Evolutionary conservation across 2,329 filamentous ascomycete genomes (phyloP), one percentile per base, ranked within the genome.

Genomic region (Diplocarpon mali): DNA sequence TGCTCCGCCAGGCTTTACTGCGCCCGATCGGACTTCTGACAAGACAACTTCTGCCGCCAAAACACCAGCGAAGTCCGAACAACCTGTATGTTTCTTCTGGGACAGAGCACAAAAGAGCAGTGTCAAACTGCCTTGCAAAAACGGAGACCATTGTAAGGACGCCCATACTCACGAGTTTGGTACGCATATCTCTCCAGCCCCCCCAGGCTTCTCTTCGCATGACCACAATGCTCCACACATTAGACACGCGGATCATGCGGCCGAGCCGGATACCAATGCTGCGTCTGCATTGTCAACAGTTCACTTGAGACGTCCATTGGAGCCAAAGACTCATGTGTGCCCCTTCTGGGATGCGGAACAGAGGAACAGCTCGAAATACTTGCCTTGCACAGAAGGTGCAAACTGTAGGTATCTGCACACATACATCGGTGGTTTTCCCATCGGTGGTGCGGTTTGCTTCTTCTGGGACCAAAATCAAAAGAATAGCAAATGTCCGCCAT

Each of bases 21-120:
- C 20, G 20, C 7, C 20, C 20, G 20, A 24, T 24, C 7, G 3
- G 7, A 3, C 20, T 24, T 24, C 20, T 24, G 20, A 24, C 7
- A 24, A 24, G 20, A 24, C 20, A 24, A 3, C 20, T 3, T 24
- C 20, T 24, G 20, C 4, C 20, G 20, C 20, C 20, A 24, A 24
- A 24, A 24, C 20, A 24, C 20, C 20, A 24, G 3, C 4, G 20
- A 24, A 24, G 20, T 3, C 39, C 13, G 20, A 14, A 27, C 35
- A 27, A 17, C 27, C 37, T 17, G 31, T 37, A 16, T 51, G 49
- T 42, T 49, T 32, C 16, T 53, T 41, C 34, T 53, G 48, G 48
- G 40, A 49, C 35, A 40, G 30, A 17, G 20, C 36, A 17, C 28
- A 35, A 24, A 24, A 24, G 20, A 24, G 20, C 20, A 24, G 20